A percentile compares a stretch with the other conserved stretches of the same genome.
These are phyloP conservation scores for Thozetella sp. DNA, from an alignment of 495 filamentous ascomycete genomes.

Conservation along the genomic window DNA sequence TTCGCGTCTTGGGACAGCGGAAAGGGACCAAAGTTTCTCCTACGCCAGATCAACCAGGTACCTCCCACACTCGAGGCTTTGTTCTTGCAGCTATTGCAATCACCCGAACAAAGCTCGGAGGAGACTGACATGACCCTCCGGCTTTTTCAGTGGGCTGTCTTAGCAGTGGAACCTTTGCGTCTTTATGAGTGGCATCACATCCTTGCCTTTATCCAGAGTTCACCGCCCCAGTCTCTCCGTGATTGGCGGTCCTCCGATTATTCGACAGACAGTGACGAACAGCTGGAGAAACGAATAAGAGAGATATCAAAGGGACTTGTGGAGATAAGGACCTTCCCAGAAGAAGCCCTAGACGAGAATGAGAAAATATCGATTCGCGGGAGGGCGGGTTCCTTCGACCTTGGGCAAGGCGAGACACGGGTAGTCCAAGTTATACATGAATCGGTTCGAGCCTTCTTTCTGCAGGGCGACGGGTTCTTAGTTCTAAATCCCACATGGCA, in stretches of 20 bases:
- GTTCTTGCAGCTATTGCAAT: neutral
- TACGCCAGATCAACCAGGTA: neutral
- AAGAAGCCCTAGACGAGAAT: neutral
- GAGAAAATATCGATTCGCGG: neutral
- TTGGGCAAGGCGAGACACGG: neutral
- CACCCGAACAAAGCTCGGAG: neutral
- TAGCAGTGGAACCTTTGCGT: too few relatives aligned
- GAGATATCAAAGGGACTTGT: neutral
- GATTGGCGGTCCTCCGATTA: too few relatives aligned
- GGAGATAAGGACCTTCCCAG: neutral
- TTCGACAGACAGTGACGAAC: too few relatives aligned
- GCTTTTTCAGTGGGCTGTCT: conserved; percentile 11
- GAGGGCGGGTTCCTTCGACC: neutral
- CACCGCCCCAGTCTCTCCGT: too few relatives aligned
- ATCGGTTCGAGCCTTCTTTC: conserved; percentile 2
- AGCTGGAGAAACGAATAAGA: conserved; percentile 3
- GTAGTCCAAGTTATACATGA: conserved; percentile 6
- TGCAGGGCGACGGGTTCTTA: conserved; percentile 1
- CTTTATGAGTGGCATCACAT: too few relatives aligned
- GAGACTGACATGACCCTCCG: neutral
- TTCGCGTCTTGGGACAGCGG: neutral
- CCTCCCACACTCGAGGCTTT: neutral
- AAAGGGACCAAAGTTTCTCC: neutral
- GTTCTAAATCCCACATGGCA: neutral
- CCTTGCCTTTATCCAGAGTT: too few relatives aligned